Percentiles rank a stretch among this genome's conserved stretches.
phyloP scores from a whole-genome alignment of 768 basidiomycete genomes.

The Psilocybe tampanensis region DNA sequence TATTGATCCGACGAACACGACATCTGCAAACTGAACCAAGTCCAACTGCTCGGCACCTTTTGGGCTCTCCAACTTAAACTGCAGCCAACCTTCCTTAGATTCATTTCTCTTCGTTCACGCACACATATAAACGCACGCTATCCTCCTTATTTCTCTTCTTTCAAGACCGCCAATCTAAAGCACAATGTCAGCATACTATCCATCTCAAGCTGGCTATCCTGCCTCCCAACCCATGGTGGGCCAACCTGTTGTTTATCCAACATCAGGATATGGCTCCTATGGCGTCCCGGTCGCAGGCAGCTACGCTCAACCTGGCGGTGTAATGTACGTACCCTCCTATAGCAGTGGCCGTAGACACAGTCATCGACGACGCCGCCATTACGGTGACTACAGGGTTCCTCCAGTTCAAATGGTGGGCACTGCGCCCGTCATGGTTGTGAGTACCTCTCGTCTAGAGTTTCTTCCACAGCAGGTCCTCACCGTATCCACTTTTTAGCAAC shows the following conservation, averaged over 20 bases:
- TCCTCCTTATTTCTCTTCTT: background rate
- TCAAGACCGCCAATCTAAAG: constrained; percentile 13
- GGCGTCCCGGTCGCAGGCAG: constrained; percentile 21
- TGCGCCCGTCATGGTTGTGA: constrained; percentile 31
- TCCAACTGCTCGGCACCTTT: constrained; percentile 10
- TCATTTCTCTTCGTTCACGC: background rate
- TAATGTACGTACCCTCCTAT: constrained; percentile 34
- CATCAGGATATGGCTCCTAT: constrained; percentile 23
- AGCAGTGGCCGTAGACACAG: constrained; percentile 26
- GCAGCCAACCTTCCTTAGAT: no score
- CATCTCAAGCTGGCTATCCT: constrained; percentile 36
- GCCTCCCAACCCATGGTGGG: constrained; percentile 32
- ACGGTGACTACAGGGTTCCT: constrained; percentile 24
- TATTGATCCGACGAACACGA: constrained; percentile 1
- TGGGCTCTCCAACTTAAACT: constrained; percentile 7
- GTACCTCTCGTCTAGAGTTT: constrained; percentile 1
- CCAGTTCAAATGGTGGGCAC: constrained; percentile 24
- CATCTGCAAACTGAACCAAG: constrained; percentile 3
- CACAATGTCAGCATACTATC: constrained; percentile 40
- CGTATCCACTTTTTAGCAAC: constrained; percentile 23
- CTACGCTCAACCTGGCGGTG: constrained; percentile 30
- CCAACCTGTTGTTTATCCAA: constrained; percentile 16
- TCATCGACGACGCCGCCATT: constrained; percentile 26
- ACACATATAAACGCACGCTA: constrained; percentile 11
- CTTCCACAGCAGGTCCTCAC: background rate